Conservation (phyloP, 2,329 filamentous ascomycete genomes). For the Colletotrichum tanaceti region DNA sequence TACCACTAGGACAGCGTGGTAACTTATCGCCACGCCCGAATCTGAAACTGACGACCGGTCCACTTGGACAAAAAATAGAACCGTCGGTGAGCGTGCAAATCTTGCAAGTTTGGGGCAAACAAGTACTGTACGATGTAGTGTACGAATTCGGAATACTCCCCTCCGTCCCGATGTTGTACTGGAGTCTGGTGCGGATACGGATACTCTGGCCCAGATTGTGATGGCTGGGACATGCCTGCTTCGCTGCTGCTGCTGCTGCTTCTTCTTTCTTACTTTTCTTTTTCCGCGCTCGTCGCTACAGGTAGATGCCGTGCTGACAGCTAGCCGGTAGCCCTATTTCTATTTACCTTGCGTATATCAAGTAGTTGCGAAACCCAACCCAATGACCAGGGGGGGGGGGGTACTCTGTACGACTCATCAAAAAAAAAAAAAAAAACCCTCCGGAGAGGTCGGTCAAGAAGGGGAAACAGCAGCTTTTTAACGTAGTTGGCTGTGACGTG, state of each 20-base stretch:
- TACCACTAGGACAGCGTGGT: too few species aligned
- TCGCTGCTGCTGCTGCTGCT: not conserved
- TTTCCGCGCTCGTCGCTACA: not conserved
- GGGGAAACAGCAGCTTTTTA: not conserved
- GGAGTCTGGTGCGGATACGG: not conserved
- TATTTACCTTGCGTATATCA: not conserved
- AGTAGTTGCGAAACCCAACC: too few species aligned
- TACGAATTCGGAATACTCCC: not conserved
- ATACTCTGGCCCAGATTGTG: not conserved
- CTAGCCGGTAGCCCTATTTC: too few species aligned
- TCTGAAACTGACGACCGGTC: slow-evolving; percentile 24
- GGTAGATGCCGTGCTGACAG: slow-evolving; percentile 13
- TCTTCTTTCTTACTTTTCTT: not conserved
- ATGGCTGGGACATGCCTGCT: not conserved
- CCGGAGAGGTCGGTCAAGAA: not conserved
- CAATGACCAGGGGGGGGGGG: too few species aligned
- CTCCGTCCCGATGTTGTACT: not conserved
- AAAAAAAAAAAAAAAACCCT: too few species aligned
- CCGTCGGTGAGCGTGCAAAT: not conserved
- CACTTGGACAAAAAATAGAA: not conserved
- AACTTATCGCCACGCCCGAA: slow-evolving; percentile 7
- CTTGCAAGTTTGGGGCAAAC: not conserved
- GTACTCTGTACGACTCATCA: too few species aligned
- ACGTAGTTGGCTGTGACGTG: not conserved
- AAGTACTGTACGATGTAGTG: too few species aligned